Percentiles rank a stretch among this genome's conserved stretches.
Evolutionary conservation across 139 green algal species (phyloP).

Genomic region (Picochlorum sp.): DNA sequence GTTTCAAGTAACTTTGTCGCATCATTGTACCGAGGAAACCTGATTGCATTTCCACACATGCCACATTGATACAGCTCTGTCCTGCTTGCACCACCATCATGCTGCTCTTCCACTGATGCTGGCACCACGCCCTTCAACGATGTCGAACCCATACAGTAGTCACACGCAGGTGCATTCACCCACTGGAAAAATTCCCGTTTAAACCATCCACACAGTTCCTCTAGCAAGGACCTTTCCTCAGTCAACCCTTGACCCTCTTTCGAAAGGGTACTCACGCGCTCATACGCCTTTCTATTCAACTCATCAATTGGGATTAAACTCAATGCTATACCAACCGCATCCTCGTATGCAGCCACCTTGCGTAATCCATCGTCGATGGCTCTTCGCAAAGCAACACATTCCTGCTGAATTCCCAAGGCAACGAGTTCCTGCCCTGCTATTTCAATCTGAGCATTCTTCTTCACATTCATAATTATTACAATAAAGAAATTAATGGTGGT

Average conservation of each 20-base stretch:
- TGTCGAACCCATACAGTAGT: constrained; percentile 25
- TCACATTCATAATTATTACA: neutral
- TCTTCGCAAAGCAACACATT: neutral
- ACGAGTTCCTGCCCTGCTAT: neutral
- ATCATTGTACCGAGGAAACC: constrained; percentile 54
- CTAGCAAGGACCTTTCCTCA: constrained; percentile 23
- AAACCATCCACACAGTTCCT: constrained; percentile 63
- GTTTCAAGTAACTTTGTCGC: constrained; percentile 61
- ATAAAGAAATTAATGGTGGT: neutral
- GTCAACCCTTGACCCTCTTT: constrained; percentile 25
- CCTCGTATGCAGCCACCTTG: constrained; percentile 35
- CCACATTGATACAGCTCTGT: constrained; percentile 43
- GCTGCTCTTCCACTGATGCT: constrained; percentile 38
- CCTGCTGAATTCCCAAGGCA: constrained; percentile 14
- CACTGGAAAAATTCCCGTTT: constrained; percentile 69
- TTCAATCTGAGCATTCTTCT: neutral
- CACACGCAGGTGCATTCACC: constrained; percentile 48
- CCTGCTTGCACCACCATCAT: constrained; percentile 19
- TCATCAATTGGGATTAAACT: constrained; percentile 43
- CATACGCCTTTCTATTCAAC: constrained; percentile 18
- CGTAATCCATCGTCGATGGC: neutral
- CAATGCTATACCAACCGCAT: constrained; percentile 37
- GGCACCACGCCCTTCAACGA: constrained; percentile 9
- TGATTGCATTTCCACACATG: constrained; percentile 10
- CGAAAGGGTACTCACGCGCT: constrained; percentile 26